These are phyloP conservation scores for Solanum piurae DNA, from an alignment of 257 asterid species.

Conservation along the genomic window DNA sequence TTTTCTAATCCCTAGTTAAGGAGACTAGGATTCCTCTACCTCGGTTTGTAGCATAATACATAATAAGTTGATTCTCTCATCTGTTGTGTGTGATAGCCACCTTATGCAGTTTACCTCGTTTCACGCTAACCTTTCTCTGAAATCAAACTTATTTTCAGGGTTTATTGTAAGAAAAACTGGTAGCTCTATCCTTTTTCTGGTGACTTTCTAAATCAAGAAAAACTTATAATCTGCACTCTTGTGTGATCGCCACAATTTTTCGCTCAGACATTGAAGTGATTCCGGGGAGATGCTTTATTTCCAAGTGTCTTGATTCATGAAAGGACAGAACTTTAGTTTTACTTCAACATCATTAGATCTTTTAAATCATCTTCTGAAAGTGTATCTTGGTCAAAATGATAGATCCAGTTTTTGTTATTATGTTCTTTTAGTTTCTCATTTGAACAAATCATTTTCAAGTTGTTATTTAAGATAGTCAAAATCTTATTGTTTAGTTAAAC, in stretches of 20 bases:
- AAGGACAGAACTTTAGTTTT: background rate
- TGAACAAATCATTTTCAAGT: background rate
- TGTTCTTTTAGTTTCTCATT: background rate
- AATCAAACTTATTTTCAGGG: background rate
- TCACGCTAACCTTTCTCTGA: background rate
- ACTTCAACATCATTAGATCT: background rate
- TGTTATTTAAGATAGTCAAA: background rate
- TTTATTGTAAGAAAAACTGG: background rate
- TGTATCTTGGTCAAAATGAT: background rate
- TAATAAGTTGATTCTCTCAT: background rate
- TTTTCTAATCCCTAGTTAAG: background rate
- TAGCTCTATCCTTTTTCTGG: background rate
- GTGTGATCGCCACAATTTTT: background rate
- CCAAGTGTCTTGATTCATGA: background rate
- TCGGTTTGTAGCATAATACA: background rate
- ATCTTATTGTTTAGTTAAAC: background rate
- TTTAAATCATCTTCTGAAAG: background rate
- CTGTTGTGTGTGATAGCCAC: background rate
- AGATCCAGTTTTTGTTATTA: background rate
- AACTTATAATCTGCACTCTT: background rate
- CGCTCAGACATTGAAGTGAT: background rate
- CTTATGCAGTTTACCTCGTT: background rate
- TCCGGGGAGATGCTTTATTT: background rate
- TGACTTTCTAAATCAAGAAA: background rate
- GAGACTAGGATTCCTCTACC: background rate